phyloP scores from a whole-genome alignment of 2,329 filamentous ascomycete species.

The Pseudocercospora cruenta region DNA sequence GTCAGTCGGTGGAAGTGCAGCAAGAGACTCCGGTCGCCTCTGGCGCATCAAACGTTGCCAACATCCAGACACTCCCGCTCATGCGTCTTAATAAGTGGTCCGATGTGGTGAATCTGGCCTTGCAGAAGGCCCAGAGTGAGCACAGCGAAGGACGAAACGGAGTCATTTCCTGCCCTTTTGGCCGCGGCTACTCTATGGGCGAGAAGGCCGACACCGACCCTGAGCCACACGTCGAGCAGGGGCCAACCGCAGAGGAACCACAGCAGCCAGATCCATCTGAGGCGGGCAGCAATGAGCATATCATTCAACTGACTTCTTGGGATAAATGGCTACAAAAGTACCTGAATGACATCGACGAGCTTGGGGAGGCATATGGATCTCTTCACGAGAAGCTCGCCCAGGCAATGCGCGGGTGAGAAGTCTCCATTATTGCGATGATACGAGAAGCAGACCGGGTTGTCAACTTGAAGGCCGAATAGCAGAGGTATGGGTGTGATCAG shows the following conservation, averaged over 20 bases:
- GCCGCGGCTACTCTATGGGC: no score
- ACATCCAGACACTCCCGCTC: background rate
- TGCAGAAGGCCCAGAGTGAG: no score
- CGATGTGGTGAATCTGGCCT: background rate
- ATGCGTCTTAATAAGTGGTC: background rate
- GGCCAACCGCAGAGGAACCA: background rate
- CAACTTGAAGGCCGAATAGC: no score
- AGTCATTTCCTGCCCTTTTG: no score
- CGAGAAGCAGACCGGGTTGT: no score
- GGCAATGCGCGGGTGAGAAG: no score
- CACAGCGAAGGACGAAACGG: no score
- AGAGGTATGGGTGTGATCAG: no score
- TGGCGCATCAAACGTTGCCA: background rate
- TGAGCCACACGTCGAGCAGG: background rate
- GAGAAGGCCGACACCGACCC: no score
- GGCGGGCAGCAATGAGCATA: background rate
- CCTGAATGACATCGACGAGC: no score
- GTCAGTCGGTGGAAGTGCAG: background rate
- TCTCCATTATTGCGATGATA: no score
- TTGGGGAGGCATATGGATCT: no score
- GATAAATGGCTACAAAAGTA: background rate
- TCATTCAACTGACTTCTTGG: background rate
- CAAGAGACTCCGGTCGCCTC: background rate
- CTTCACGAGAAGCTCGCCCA: background rate
- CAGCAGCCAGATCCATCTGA: background rate